phyloP scores from a whole-genome alignment of 352 stramenopile genomes.

The Phytophthora pini region DNA sequence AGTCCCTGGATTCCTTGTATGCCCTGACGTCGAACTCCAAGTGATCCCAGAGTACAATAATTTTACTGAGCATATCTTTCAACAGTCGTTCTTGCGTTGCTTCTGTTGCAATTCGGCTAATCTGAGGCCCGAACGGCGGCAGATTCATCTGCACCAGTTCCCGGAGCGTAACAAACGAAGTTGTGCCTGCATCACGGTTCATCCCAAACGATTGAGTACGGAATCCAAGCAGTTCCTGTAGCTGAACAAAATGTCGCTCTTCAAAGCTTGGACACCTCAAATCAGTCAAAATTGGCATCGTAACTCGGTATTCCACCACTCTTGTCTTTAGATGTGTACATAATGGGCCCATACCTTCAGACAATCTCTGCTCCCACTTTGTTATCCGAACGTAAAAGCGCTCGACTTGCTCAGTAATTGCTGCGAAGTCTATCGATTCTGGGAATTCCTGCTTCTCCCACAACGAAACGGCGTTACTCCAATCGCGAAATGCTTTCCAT shows the following conservation, averaged over 20 bases:
- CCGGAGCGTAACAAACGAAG: constrained; percentile 71
- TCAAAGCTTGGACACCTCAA: constrained; percentile 67
- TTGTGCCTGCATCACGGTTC: constrained; percentile 1
- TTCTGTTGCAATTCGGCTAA: constrained; percentile 86
- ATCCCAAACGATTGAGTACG: constrained; percentile 51
- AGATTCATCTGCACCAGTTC: constrained; percentile 86
- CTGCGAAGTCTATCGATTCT: constrained; percentile 66
- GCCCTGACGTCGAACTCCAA: constrained; percentile 89
- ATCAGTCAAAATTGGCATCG: constrained; percentile 80
- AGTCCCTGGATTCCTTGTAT: constrained; percentile 93
- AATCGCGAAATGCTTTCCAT: constrained; percentile 80
- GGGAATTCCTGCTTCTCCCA: constrained; percentile 69
- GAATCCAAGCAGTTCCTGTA: constrained; percentile 81
- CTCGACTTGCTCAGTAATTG: constrained; percentile 73
- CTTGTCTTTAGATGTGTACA: constrained; percentile 71
- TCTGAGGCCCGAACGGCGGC: constrained; percentile 71
- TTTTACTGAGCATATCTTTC: constrained; percentile 92
- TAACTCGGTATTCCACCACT: constrained; percentile 84
- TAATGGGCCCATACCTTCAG: constrained; percentile 50
- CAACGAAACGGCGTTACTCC: constrained; percentile 49
- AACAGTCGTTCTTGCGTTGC: constrained; percentile 87
- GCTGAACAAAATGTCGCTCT: constrained; percentile 62
- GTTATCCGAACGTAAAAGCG: constrained; percentile 60
- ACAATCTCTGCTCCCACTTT: constrained; percentile 60
- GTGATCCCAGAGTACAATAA: constrained; percentile 80